Conservation (phyloP, 1,284 basidiomycete genomes). For the Dichomitus squalens region DNA sequence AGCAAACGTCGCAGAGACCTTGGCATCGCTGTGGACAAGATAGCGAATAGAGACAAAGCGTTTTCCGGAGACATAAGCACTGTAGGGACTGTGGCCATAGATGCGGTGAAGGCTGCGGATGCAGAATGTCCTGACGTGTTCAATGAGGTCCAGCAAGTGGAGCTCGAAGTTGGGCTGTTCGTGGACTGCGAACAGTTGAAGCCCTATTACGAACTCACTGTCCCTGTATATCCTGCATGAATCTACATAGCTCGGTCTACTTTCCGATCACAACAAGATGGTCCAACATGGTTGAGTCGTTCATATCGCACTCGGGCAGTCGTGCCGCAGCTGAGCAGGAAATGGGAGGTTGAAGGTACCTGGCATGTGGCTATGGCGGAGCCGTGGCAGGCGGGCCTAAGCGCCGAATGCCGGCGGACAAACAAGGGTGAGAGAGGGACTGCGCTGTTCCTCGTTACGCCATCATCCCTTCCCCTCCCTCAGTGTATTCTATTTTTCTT, state of each 20-base stretch:
- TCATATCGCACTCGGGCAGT: too few species aligned
- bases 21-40: background rate
- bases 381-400: conserved; percentile 11
- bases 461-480: conserved; percentile 23
- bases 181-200: conserved; percentile 49
- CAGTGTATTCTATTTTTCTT: conserved; percentile 21
- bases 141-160: conserved; percentile 33
- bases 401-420: conserved; percentile 25
- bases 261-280: too few species aligned
- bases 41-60: background rate
- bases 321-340: too few species aligned
- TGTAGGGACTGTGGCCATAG: background rate
- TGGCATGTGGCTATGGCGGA: background rate
- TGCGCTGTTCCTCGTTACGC: conserved; percentile 32
- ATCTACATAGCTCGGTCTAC: too few species aligned
- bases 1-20: conserved; percentile 20
- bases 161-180: conserved; percentile 52
- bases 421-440: conserved; percentile 19
- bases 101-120: conserved; percentile 2
- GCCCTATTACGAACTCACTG: conserved; percentile 39
- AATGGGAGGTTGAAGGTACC: too few species aligned
- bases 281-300: too few species aligned
- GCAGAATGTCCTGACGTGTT: conserved; percentile 46
- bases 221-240: background rate
- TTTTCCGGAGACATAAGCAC: background rate